Percentiles rank a stretch among this genome's conserved stretches.
These are phyloP conservation scores for Stachybotrys echinatus DNA, from an alignment of 2,329 filamentous ascomycete genomes.

Conservation along the genomic window DNA sequence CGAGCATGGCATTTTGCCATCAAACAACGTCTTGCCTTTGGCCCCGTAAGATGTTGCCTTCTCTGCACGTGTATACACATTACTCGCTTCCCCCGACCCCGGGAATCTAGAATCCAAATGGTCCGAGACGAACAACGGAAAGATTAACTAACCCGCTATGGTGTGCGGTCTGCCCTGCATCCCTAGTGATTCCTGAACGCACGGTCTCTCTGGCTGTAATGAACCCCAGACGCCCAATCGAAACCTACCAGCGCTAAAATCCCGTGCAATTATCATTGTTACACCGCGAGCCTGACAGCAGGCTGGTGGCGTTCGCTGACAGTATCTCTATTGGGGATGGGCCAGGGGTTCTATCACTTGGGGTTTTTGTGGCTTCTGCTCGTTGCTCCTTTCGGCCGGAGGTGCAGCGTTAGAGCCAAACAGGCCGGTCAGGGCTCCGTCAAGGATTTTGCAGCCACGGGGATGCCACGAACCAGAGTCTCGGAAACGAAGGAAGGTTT, in stretches of 20 bases:
- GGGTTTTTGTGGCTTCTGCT: too few relatives aligned
- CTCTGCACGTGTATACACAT: too few relatives aligned
- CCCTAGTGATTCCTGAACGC: neutral
- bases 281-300: neutral
- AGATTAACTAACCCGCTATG: neutral
- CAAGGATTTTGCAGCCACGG: neutral
- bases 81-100: too few relatives aligned
- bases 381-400: neutral
- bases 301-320: neutral
- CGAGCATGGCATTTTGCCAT: too few relatives aligned
- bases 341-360: too few relatives aligned
- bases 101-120: too few relatives aligned
- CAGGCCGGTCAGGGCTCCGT: neutral
- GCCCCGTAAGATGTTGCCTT: too few relatives aligned
- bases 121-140: neutral
- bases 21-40: too few relatives aligned
- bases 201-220: neutral
- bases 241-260: neutral
- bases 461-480: neutral
- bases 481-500: too few relatives aligned
- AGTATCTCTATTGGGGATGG: too few relatives aligned
- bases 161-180: neutral
- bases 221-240: neutral
- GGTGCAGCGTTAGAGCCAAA: neutral
- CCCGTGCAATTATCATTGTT: neutral